phyloP scores from a whole-genome alignment of 495 filamentous ascomycete species.

The Astrothelium subdiscretum region DNA sequence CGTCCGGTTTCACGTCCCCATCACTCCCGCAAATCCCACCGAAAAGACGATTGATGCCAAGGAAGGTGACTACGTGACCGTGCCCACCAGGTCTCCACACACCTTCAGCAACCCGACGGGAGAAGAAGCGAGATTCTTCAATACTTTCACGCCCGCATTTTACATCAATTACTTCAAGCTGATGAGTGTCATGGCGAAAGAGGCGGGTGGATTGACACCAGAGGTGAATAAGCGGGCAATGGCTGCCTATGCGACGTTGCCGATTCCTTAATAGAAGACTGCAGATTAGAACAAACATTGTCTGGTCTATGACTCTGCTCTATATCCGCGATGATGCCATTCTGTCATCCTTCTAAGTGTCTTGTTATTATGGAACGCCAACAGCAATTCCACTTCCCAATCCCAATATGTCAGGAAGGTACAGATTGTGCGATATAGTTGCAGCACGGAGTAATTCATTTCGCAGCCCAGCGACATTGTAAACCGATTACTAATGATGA shows the following conservation, averaged over 20 bases:
- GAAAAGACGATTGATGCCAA: conserved; percentile 33
- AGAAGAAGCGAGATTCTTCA: conserved; percentile 43
- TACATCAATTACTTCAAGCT: conserved; percentile 43
- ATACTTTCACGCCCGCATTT: conserved; percentile 42
- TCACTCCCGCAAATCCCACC: conserved; percentile 13
- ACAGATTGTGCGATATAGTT: too few species aligned
- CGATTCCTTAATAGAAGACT: conserved; percentile 8
- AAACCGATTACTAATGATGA: too few species aligned
- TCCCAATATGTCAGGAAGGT: too few species aligned
- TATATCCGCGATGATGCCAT: background rate
- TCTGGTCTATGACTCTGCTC: background rate
- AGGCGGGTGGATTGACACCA: conserved; percentile 23
- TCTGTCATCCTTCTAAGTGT: background rate
- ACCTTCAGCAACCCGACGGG: conserved; percentile 44
- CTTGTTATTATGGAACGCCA: too few species aligned
- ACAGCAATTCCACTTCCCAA: too few species aligned
- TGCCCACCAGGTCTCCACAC: conserved; percentile 39
- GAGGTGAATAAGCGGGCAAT: conserved; percentile 32
- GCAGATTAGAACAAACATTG: background rate
- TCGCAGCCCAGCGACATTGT: too few species aligned
- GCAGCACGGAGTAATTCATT: too few species aligned
- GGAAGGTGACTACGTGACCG: conserved; percentile 39
- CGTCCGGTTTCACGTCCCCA: conserved; percentile 32
- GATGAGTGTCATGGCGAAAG: conserved; percentile 23
- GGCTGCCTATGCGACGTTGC: conserved; percentile 35